A percentile compares a stretch with the other conserved stretches of the same genome.
phyloP scores from a whole-genome alignment of 371 early-diverging fungal genomes.

The Basidiobolus heterosporus region DNA sequence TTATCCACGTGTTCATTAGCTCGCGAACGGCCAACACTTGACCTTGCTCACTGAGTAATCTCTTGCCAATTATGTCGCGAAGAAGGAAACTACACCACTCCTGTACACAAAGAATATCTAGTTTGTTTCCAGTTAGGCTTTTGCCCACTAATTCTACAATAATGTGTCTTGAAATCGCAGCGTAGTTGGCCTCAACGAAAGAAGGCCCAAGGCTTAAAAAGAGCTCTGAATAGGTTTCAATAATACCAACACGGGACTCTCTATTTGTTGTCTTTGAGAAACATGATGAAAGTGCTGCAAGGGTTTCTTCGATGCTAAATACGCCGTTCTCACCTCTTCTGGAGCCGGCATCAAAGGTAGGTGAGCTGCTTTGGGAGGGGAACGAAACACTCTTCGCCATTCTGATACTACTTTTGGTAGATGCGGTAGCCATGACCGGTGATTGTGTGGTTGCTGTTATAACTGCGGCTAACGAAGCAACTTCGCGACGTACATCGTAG shows the following conservation, averaged over 20 bases:
- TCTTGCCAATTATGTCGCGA: conserved; percentile 52
- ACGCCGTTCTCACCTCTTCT: conserved; percentile 14
- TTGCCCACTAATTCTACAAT: conserved; percentile 30
- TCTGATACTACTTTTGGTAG: conserved; percentile 14
- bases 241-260: conserved; percentile 59
- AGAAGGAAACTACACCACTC: conserved; percentile 52
- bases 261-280: conserved; percentile 39
- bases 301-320: conserved; percentile 49
- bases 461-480: conserved; percentile 41
- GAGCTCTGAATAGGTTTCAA: conserved; percentile 62
- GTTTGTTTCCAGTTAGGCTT: conserved; percentile 16
- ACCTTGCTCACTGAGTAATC: conserved; percentile 59
- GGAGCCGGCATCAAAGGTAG: conserved; percentile 11
- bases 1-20: conserved; percentile 44
- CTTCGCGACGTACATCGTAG: conserved; percentile 40
- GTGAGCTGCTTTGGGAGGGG: conserved; percentile 9
- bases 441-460: conserved; percentile 13
- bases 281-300: conserved; percentile 33
- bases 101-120: conserved; percentile 42
- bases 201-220: conserved; percentile 50
- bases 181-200: conserved; percentile 61
- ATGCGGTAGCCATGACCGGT: conserved; percentile 7
- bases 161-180: conserved; percentile 44
- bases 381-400: conserved; percentile 11
- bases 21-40: conserved; percentile 53